Conservation (phyloP, 257 asterid genomes). For the Solanum sejunctum region DNA sequence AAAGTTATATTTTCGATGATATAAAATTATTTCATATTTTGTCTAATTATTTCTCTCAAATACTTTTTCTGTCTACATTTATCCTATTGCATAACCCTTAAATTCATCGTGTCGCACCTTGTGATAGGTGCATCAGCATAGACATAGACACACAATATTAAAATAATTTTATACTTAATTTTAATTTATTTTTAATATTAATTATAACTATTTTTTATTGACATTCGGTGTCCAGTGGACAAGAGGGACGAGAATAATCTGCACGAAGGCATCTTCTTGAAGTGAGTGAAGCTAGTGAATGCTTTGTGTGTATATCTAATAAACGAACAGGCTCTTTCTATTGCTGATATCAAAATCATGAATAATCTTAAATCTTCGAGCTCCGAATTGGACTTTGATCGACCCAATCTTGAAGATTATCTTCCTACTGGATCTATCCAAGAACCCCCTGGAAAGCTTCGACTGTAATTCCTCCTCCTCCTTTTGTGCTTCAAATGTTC, state of each 20-base stretch:
- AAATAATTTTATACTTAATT: no score
- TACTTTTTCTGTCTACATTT: no score
- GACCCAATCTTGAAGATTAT: constrained; percentile 82
- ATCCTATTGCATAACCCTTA: no score
- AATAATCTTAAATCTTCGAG: constrained; percentile 15
- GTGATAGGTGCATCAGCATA: no score
- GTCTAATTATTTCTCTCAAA: no score
- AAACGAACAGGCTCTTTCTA: neutral
- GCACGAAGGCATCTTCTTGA: neutral
- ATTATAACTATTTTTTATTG: no score
- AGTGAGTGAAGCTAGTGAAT: neutral
- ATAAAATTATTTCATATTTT: rapidly evolving
- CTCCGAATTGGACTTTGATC: constrained; percentile 90
- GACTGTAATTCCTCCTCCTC: constrained; percentile 31
- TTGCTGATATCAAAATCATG: neutral
- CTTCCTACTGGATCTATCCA: constrained; percentile 82
- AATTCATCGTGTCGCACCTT: no score
- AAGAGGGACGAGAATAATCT: no score
- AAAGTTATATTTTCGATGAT: no score
- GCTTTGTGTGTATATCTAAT: neutral
- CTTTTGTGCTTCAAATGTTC: neutral
- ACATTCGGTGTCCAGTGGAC: no score
- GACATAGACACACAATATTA: no score
- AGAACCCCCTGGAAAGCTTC: constrained; percentile 68
- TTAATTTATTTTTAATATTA: no score